Conservation (phyloP, 1,284 basidiomycete genomes). For the Ganoderma lingzhi region DNA sequence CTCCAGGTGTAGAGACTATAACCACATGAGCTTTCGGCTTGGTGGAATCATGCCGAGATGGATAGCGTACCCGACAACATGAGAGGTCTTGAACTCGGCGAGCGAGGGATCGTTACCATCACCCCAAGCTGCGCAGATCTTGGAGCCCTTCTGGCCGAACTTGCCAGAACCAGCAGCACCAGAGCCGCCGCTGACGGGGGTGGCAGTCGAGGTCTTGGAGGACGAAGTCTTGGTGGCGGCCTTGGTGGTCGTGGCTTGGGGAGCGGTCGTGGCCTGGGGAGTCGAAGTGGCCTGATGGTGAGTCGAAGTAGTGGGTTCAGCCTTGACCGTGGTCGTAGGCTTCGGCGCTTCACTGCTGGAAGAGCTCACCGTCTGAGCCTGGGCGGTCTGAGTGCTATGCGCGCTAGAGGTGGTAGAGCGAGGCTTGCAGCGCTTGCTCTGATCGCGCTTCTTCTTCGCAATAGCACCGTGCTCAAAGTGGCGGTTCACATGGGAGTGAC, state of each 20-base stretch:
- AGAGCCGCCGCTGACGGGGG: slow-evolving; percentile 32
- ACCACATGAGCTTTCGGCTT: slow-evolving; percentile 8
- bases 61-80: slow-evolving; percentile 54
- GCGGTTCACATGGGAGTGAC: slow-evolving; percentile 42
- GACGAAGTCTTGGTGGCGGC: slow-evolving; percentile 16
- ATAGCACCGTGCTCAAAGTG: slow-evolving; percentile 44
- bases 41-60: slow-evolving; percentile 1
- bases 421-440: slow-evolving; percentile 62
- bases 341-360: slow-evolving; percentile 26
- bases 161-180: slow-evolving; percentile 28
- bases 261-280: neutral
- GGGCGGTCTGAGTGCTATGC: neutral
- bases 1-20: slow-evolving; percentile 69
- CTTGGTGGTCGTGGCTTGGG: slow-evolving; percentile 16
- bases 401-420: slow-evolving; percentile 41
- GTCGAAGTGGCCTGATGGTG: neutral
- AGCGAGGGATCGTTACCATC: slow-evolving; percentile 58
- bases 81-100: slow-evolving; percentile 52
- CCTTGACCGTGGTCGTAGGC: slow-evolving; percentile 24
- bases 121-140: slow-evolving; percentile 73
- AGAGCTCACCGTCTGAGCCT: slow-evolving; percentile 11
- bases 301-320: slow-evolving; percentile 9
- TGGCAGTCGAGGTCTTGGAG: slow-evolving; percentile 23
- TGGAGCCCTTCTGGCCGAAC: slow-evolving; percentile 61
- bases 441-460: slow-evolving; percentile 55